Conservation (phyloP, 1,139 yeast species). For the Magnusiomyces paraingens region DNA sequence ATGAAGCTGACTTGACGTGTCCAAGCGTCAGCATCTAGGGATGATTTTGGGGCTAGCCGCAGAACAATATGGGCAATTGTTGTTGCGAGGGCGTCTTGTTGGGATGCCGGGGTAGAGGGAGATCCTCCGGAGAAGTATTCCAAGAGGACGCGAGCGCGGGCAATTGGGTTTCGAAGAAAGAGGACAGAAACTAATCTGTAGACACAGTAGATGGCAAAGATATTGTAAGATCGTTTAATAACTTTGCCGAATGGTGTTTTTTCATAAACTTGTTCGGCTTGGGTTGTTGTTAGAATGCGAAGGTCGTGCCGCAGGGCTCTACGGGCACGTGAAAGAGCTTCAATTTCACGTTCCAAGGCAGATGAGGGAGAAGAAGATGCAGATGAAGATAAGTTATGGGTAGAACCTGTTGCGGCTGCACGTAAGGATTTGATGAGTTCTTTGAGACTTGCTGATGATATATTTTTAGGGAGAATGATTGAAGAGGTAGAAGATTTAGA, state of each 20-base stretch:
- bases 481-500: slow-evolving; percentile 5
- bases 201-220: slow-evolving; percentile 56
- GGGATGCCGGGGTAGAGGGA: slow-evolving; percentile 9
- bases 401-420: slow-evolving; percentile 13
- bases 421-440: slow-evolving; percentile 25
- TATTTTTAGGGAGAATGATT: slow-evolving; percentile 20
- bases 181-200: slow-evolving; percentile 50
- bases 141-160: slow-evolving; percentile 13
- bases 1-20: slow-evolving; percentile 59
- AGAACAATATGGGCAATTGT: slow-evolving; percentile 45
- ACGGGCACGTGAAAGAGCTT: slow-evolving; percentile 46
- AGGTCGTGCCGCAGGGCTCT: slow-evolving; percentile 32
- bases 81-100: slow-evolving; percentile 41
- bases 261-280: slow-evolving; percentile 25
- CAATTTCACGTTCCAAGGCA: too few species aligned
- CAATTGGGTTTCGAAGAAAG: slow-evolving; percentile 28
- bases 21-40: slow-evolving; percentile 45
- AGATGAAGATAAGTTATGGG: too few species aligned
- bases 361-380: too few species aligned
- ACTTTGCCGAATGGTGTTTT: slow-evolving; percentile 32
- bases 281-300: slow-evolving; percentile 23
- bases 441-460: slow-evolving; percentile 27
- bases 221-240: slow-evolving; percentile 24
- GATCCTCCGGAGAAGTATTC: slow-evolving; percentile 10
- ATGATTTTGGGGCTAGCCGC: slow-evolving; percentile 15